These are phyloP conservation scores for Diaporthe ilicicola DNA, from an alignment of 2,329 filamentous ascomycete species.

Conservation along the genomic window DNA sequence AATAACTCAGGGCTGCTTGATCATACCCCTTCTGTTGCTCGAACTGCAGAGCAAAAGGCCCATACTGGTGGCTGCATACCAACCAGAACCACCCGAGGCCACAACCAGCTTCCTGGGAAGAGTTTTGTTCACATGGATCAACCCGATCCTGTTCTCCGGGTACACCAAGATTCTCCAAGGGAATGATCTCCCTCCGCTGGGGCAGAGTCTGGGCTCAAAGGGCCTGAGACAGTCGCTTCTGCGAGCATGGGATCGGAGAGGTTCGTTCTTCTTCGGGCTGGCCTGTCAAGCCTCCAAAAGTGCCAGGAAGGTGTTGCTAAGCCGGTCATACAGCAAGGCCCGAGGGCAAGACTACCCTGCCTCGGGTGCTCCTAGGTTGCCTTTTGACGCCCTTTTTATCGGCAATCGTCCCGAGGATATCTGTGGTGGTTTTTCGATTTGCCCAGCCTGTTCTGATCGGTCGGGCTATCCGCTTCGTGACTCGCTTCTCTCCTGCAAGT, in stretches of 20 bases:
- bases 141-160: slow-evolving; percentile 41
- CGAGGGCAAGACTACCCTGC: slow-evolving; percentile 40
- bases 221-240: slow-evolving; percentile 37
- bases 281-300: neutral
- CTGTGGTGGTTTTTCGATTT: slow-evolving; percentile 50
- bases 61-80: slow-evolving; percentile 27
- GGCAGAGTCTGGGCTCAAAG: slow-evolving; percentile 36
- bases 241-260: slow-evolving; percentile 39
- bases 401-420: slow-evolving; percentile 47
- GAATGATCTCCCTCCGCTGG: slow-evolving; percentile 40
- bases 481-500: slow-evolving; percentile 13
- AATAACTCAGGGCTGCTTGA: slow-evolving; percentile 35
- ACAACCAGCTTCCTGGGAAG: slow-evolving; percentile 39
- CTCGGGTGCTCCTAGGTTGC: slow-evolving; percentile 41
- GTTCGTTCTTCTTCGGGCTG: slow-evolving; percentile 34
- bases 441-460: slow-evolving; percentile 51
- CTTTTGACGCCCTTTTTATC: slow-evolving; percentile 41
- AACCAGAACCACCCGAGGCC: slow-evolving; percentile 40
- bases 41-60: slow-evolving; percentile 37
- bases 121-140: slow-evolving; percentile 45
- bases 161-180: slow-evolving; percentile 39
- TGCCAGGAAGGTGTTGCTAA: neutral
- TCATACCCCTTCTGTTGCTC: slow-evolving; percentile 35
- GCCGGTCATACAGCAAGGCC: slow-evolving; percentile 35
- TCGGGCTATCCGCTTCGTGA: slow-evolving; percentile 45